phyloP scores from a whole-genome alignment of 768 basidiomycete species.

The Cyclocybe cylindracea region DNA sequence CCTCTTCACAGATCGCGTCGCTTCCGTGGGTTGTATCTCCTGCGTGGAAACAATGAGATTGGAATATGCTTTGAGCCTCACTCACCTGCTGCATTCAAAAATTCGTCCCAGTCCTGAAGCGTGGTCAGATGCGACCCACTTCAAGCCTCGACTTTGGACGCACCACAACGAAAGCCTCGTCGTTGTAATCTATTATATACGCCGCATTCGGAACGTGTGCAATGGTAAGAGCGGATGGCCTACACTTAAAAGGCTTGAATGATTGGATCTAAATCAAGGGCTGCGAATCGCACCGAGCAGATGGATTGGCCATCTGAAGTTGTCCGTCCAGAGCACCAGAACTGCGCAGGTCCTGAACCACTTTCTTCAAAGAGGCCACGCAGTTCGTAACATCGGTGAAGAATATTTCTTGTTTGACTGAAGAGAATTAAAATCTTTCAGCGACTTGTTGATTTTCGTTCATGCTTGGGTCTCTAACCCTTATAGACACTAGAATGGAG shows the following conservation, averaged over 20 bases:
- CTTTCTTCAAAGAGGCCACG: slow-evolving; percentile 76
- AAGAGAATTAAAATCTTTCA: neutral
- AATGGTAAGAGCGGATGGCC: slow-evolving; percentile 53
- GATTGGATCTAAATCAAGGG: neutral
- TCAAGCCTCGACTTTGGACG: slow-evolving; percentile 16
- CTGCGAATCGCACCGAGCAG: slow-evolving; percentile 49
- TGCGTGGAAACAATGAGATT: neutral
- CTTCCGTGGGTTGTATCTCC: slow-evolving; percentile 9
- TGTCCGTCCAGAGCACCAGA: slow-evolving; percentile 45
- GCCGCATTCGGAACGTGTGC: slow-evolving; percentile 49
- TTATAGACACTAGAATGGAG: slow-evolving; percentile 39
- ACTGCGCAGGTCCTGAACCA: slow-evolving; percentile 65
- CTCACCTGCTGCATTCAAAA: slow-evolving; percentile 49
- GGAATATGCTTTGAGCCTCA: neutral
- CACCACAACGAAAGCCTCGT: slow-evolving; percentile 63
- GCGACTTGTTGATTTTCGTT: neutral
- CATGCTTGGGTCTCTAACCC: slow-evolving; percentile 26
- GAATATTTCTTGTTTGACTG: slow-evolving; percentile 86
- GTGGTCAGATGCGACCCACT: no score
- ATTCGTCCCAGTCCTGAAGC: slow-evolving; percentile 63
- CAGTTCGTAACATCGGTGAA: slow-evolving; percentile 78
- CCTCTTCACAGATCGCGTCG: slow-evolving; percentile 26
- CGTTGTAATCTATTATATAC: slow-evolving; percentile 51
- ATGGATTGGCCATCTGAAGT: slow-evolving; percentile 73
- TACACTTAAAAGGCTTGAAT: slow-evolving; percentile 19